Base-by-base conservation (phyloP, 257 asterid genomes). In the Verbascum thapsus region DNA sequence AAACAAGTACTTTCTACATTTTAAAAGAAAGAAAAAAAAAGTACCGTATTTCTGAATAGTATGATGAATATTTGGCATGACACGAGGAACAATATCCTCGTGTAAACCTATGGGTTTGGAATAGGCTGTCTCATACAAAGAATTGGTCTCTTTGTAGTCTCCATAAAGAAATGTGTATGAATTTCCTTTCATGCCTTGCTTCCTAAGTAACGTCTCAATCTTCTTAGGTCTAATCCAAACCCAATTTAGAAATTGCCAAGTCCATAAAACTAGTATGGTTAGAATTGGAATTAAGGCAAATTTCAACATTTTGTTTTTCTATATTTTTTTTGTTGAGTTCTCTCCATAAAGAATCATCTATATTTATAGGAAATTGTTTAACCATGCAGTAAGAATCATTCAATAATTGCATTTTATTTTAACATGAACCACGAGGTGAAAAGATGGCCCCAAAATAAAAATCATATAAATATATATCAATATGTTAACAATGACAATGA, bases 41-140 rank as follows among this genome's bases (percentile, higher is more conserved):
- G 8, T 58, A 58, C 74, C 74, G 8, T 69, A 41, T 51, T 51
- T 60, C 13, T 61, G 62, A 0, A 59, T 0, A 16, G 37, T 26
- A 10, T 61, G 18, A 13, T 16, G 37, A 8, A 69, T 45, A 9
- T 59, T 59, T 1, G 74, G 69, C 68, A 69, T 41, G 74, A 69
- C 50, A 13, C 74, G 74, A 1, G 74, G 64, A 4, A 9, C 26
- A 4, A 66, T 44, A 18, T 55, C 72, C 6, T 66, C 64, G 10
- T 12, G 4, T 6, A 55, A 5, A 8, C 49, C 34, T 7, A 66
- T 43, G 48, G 64, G 72, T 19, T 66, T 55, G 38, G 40, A 52
- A 37, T 52, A 52, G 39, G 53, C 53, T 41, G 7, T 34, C 13
- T 59, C 39, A 53, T 43, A 17, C 35, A 59, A 8, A 5, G 8